These are phyloP conservation scores for Plasmodium blacklocki DNA, from an alignment of 169 alveolate genomes.

Conservation along the genomic window DNA sequence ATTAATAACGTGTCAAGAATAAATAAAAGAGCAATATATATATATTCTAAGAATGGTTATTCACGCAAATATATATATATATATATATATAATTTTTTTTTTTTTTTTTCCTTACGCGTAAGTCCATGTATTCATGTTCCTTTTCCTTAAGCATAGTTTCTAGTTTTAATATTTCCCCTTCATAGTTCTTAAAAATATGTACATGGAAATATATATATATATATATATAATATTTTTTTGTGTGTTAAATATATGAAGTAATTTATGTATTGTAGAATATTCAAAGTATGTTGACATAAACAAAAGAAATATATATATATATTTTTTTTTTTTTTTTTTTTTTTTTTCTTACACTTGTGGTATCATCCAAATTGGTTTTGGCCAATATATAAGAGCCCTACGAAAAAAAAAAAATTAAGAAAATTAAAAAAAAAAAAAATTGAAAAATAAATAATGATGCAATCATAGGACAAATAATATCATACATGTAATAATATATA, in stretches of 20 bases:
- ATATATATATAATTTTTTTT: neutral
- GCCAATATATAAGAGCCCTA: constrained; percentile 40
- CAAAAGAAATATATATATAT: neutral
- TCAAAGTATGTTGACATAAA: neutral
- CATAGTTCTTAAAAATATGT: constrained; percentile 26
- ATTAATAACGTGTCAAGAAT: neutral
- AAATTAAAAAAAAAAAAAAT: constrained; percentile 1
- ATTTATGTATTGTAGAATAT: neutral
- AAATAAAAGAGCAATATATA: neutral
- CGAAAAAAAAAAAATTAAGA: too few species aligned
- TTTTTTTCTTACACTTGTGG: constrained; percentile 28
- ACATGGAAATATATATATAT: neutral
- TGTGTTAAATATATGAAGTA: neutral
- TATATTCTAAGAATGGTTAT: neutral
- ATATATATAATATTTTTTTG: neutral
- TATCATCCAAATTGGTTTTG: constrained; percentile 52
- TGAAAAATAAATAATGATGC: neutral
- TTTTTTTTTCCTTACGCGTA: neutral
- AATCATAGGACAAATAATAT: neutral
- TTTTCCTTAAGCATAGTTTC: constrained; percentile 36
- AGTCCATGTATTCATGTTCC: constrained; percentile 31
- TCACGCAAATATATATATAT: neutral
- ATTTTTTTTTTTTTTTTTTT: neutral
- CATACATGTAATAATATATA: neutral
- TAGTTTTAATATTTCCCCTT: constrained; percentile 30